Evolutionary conservation across 2,329 filamentous ascomycete species (phyloP), one percentile per base, ranked within the genome.

Genomic region (Moelleriella libera): DNA sequence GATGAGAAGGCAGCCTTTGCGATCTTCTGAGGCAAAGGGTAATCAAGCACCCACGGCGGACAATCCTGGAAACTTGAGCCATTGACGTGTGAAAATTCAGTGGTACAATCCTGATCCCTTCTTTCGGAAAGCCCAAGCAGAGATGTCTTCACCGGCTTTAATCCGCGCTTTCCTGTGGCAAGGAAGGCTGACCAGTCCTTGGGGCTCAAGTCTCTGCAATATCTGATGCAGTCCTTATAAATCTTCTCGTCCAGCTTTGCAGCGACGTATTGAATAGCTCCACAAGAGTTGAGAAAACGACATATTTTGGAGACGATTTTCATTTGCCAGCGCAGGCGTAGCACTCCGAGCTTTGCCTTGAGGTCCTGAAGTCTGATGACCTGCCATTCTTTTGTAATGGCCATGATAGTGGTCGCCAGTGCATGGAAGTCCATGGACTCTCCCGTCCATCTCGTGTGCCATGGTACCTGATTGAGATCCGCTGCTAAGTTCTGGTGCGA

Each of bases 201-300:
- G 2, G 69, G 55, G 10, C 70, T 75, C 32, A 78, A 68, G 6
- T 80, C 75, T 43, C 76, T 67, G 44, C 72, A 62, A 48, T 72
- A 80, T 52, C 76, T 76, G 51, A 82, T 67, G 53, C 78, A 82
- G 53, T 81, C 76, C 53, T 78, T 79, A 63, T 75, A 80, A 5
- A 80, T 63, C 47, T 70, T 70, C 34, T 70, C 68, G 12, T 68
- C 65, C 9, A 78, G 71, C 39, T 69, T 71, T 5, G 76, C 76
- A 4, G 75, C 75, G 3, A 78, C 73, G 52, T 77, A 80, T 44
- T 71, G 70, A 21, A 79, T 66, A 30, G 74, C 68, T 5, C 76
- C 78, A 44, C 72, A 65, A 29, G 70, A 68, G 28, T 75, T 75
- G 50, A 80, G 69, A 54, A 76, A 76, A 12, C 78, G 70, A 44